Conservation (phyloP, 768 basidiomycete species). For the Cyclocybe aegerita region DNA sequence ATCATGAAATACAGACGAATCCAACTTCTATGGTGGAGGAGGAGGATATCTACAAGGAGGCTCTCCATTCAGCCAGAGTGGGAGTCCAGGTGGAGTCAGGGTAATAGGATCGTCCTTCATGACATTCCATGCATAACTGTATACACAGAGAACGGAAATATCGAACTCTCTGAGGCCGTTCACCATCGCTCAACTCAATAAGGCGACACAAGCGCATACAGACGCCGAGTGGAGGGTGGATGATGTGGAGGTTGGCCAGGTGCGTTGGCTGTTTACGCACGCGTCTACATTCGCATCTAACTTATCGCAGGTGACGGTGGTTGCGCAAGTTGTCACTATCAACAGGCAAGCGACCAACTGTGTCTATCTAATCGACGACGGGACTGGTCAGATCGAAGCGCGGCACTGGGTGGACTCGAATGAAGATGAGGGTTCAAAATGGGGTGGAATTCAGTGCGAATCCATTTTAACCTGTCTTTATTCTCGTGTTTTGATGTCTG, state of each 20-base stretch:
- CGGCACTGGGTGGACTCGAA: constrained; percentile 80
- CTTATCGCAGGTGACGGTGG: constrained; percentile 21
- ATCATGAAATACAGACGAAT: constrained; percentile 13
- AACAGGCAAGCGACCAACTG: constrained; percentile 77
- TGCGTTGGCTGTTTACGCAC: constrained; percentile 23
- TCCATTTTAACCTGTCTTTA: not conserved
- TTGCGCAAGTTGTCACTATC: constrained; percentile 60
- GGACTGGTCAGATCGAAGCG: constrained; percentile 75
- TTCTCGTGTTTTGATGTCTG: constrained; percentile 1
- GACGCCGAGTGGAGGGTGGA: constrained; percentile 91
- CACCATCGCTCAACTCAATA: constrained; percentile 71
- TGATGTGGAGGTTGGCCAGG: constrained; percentile 78
- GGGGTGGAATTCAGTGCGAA: constrained; percentile 45
- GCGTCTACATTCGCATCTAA: not conserved
- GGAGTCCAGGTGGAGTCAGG: constrained; percentile 60
- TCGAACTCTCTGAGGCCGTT: constrained; percentile 59
- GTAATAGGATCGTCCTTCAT: constrained; percentile 17
- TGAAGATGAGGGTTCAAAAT: constrained; percentile 53
- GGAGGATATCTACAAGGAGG: constrained; percentile 55
- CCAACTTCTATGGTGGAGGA: constrained; percentile 42
- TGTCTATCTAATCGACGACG: constrained; percentile 82
- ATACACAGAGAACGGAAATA: constrained; percentile 33
- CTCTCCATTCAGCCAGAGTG: constrained; percentile 56
- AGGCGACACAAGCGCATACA: constrained; percentile 79
- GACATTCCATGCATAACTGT: not conserved